Conservation (phyloP, 1,139 yeast genomes). For the Yamadazyma oceani region DNA sequence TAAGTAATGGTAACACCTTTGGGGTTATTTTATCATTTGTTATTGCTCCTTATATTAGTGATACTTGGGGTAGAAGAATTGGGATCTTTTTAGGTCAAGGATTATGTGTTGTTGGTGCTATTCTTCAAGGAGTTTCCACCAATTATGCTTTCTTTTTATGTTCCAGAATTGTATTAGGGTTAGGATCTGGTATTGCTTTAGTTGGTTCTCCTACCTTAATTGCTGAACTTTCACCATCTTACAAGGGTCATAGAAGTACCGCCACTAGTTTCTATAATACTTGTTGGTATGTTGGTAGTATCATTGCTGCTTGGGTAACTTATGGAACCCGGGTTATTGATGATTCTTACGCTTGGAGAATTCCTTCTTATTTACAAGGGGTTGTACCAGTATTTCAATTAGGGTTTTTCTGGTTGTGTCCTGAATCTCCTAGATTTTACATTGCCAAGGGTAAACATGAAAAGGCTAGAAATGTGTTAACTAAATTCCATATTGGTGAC, state of each 20-base stretch:
- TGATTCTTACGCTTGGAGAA: constrained; percentile 34
- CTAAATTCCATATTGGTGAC: constrained; percentile 42
- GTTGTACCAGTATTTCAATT: constrained; percentile 28
- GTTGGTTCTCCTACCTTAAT: constrained; percentile 40
- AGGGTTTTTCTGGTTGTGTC: constrained; percentile 32
- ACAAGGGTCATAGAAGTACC: constrained; percentile 49
- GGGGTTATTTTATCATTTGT: constrained; percentile 23
- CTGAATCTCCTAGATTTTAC: constrained; percentile 50
- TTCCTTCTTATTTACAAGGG: constrained; percentile 48
- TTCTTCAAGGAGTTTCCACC: constrained; percentile 42
- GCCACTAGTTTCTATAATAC: constrained; percentile 46
- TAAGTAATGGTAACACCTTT: constrained; percentile 2
- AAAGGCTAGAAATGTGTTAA: constrained; percentile 39
- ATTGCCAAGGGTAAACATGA: constrained; percentile 35
- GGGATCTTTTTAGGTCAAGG: constrained; percentile 27
- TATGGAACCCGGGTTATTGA: constrained; percentile 13
- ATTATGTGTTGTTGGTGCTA: constrained; percentile 34
- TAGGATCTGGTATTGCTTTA: constrained; percentile 37
- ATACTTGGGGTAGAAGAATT: constrained; percentile 33
- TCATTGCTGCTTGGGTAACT: constrained; percentile 49
- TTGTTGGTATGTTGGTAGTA: constrained; percentile 53
- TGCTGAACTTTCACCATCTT: constrained; percentile 42
- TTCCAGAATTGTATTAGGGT: constrained; percentile 41
- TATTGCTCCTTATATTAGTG: constrained; percentile 20
- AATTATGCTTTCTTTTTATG: constrained; percentile 39